Evolutionary conservation across 2,329 filamentous ascomycete genomes (phyloP).

Genomic region (Cordyceps farinosa): DNA sequence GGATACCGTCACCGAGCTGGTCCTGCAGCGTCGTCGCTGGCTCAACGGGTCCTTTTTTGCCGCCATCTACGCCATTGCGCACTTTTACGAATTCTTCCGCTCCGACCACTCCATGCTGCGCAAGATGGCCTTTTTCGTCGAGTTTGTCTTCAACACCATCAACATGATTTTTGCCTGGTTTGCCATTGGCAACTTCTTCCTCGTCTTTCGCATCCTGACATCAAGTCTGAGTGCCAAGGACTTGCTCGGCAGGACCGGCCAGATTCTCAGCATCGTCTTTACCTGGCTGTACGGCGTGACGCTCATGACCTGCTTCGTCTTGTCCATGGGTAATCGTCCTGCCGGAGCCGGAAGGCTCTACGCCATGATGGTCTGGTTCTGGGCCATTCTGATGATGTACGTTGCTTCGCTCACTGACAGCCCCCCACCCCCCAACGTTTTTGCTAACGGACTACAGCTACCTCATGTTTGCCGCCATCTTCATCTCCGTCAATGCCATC

Average conservation of each 20-base stretch:
- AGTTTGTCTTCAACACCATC: constrained; percentile 90
- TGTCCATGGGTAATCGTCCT: constrained; percentile 90
- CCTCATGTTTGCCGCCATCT: constrained; percentile 90
- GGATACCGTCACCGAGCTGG: constrained; percentile 88
- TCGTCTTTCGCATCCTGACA: constrained; percentile 96
- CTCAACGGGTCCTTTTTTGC: constrained; percentile 98
- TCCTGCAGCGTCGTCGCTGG: constrained; percentile 94
- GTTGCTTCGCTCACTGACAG: constrained; percentile 29
- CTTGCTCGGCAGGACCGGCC: constrained; percentile 73
- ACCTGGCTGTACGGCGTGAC: constrained; percentile 94
- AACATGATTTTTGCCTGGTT: constrained; percentile 99
- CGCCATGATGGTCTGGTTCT: constrained; percentile 97
- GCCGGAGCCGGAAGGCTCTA: constrained; percentile 93
- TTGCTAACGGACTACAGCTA: constrained; percentile 52
- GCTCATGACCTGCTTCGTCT: constrained; percentile 89
- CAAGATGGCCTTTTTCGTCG: constrained; percentile 85
- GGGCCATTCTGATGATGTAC: constrained; percentile 90
- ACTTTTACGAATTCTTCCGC: constrained; percentile 95
- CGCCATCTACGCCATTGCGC: constrained; percentile 87
- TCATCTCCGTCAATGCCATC: constrained; percentile 86
- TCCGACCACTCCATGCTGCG: constrained; percentile 84
- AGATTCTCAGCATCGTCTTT: constrained; percentile 82
- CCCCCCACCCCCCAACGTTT: neutral
- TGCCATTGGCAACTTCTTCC: constrained; percentile 96
- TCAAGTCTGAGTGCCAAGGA: constrained; percentile 68